Percentiles rank a stretch among this genome's conserved stretches.
phyloP scores from a whole-genome alignment of 2,329 filamentous ascomycete species.

The Lachnellula arida region DNA sequence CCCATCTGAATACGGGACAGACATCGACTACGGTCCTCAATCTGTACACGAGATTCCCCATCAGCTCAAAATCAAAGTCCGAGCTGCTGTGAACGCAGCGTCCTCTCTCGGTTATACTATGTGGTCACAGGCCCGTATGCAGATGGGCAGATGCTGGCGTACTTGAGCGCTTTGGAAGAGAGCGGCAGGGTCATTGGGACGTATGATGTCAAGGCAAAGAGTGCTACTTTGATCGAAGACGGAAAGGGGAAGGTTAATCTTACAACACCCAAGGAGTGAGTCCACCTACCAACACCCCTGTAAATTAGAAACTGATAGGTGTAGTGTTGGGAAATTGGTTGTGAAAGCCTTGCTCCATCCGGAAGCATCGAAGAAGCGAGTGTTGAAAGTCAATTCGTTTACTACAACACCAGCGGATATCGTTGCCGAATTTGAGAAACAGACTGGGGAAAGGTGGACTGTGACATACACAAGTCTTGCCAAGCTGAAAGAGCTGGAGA shows the following conservation, averaged over 20 bases:
- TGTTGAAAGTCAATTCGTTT: conserved; percentile 35
- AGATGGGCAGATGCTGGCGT: background rate
- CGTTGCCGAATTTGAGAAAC: conserved; percentile 33
- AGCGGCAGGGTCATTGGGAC: conserved; percentile 41
- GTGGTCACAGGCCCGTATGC: conserved; percentile 20
- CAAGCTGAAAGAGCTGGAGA: conserved; percentile 51
- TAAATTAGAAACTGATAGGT: conserved; percentile 37
- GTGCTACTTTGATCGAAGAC: conserved; percentile 57
- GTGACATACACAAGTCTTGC: conserved; percentile 26
- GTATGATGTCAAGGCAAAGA: conserved; percentile 53
- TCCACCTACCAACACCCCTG: conserved; percentile 11
- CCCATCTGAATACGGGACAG: conserved; percentile 50
- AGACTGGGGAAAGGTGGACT: conserved; percentile 37
- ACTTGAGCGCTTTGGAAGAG: background rate
- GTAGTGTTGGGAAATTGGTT: conserved; percentile 38
- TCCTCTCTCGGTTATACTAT: conserved; percentile 56
- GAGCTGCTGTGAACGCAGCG: conserved; percentile 51
- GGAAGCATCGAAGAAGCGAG: conserved; percentile 32
- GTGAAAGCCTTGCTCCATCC: conserved; percentile 34
- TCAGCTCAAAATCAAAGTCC: conserved; percentile 65
- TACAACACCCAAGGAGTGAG: conserved; percentile 68
- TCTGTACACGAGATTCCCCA: conserved; percentile 61
- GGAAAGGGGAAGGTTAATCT: conserved; percentile 60
- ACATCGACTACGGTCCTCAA: conserved; percentile 50
- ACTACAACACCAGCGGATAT: conserved; percentile 33